Evolutionary conservation across 1,139 yeast species (phyloP), one percentile per base, ranked within the genome.

Genomic region (Hyphopichia burtonii): DNA sequence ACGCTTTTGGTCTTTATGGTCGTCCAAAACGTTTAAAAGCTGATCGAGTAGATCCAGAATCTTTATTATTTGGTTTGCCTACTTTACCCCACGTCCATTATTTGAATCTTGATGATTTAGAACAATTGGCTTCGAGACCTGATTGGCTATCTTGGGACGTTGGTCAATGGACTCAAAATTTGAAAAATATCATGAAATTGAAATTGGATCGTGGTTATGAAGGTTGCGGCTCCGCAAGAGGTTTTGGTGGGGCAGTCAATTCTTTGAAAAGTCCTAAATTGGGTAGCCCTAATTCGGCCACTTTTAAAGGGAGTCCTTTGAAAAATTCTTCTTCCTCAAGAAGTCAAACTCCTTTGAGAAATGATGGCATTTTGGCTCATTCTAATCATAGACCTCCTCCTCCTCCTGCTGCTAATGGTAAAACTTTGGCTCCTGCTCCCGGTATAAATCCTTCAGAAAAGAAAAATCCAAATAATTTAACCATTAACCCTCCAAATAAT

Each of bases 1-100:
- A 93, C 58, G 79, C 95, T 1, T 93, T 90, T 66, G 83, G 83
- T 35, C 73, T 93, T 36, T 93, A 93, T 56, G 99, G 99, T 30
- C 78, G 99, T 47, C 99, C 99, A 1, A 79, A 81, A 51, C 74
- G 94, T 45, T 73, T 93, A 51, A 90, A 87, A 59, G 96, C 98
- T 2, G 94, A 89, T 63, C 86, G 94, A 60, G 71, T 78, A 20
- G 97, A 91, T 58, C 71, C 82, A 34, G 76, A 82, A 22, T 88
- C 96, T 6, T 68, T 93, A 44, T 72, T 93, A 44, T 93, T 90
- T 66, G 98, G 95, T 3, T 77, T 93, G 58, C 99, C 99, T 1
- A 87, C 93, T 2, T 72, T 91, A 48, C 98, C 98, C 0, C 80
- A 79, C 49, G 87, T 89, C 15, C 95, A 91, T 60, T 93, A 91